Conservation (phyloP, 1,284 basidiomycete species). For the Trichosporon inkin region DNA sequence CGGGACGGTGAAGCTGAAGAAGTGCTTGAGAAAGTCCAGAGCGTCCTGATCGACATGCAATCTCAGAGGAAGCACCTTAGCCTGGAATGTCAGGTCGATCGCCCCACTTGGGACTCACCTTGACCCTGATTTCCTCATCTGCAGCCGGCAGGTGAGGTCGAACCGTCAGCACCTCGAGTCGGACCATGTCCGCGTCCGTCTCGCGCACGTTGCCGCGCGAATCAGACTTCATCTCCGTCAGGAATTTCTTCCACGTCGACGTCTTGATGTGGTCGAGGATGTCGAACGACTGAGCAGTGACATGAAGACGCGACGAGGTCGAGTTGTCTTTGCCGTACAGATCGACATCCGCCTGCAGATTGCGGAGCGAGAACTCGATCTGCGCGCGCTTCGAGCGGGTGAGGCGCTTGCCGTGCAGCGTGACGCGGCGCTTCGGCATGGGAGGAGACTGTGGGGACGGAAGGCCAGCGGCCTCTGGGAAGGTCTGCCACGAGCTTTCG, state of each 20-base stretch:
- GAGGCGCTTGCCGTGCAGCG: conserved; percentile 51
- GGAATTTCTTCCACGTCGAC: conserved; percentile 95
- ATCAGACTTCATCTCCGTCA: conserved; percentile 77
- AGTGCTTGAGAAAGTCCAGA: conserved; percentile 93
- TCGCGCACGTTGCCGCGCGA: conserved; percentile 79
- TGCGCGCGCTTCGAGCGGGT: conserved; percentile 72
- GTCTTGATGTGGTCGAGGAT: conserved; percentile 97
- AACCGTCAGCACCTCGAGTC: conserved; percentile 70
- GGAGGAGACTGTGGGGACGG: conserved; percentile 17
- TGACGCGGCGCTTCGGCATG: conserved; percentile 41
- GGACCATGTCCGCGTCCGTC: conserved; percentile 88
- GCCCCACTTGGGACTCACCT: conserved; percentile 55
- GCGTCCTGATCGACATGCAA: conserved; percentile 98
- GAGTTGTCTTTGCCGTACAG: conserved; percentile 58
- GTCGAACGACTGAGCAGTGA: conserved; percentile 67
- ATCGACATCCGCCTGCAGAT: conserved; percentile 64
- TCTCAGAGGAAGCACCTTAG: conserved; percentile 80
- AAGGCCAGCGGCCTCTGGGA: conserved; percentile 50
- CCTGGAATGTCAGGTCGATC: conserved; percentile 53
- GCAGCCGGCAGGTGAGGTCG: conserved; percentile 58
- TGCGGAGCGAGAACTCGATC: conserved; percentile 76
- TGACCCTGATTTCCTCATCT: conserved; percentile 73
- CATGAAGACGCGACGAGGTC: conserved; percentile 63
- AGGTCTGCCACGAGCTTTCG: conserved; percentile 80
- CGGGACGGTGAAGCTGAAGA: conserved; percentile 81